These are phyloP conservation scores for Vachellia collinsii DNA, from an alignment of 306 rosid species.

Conservation along the genomic window DNA sequence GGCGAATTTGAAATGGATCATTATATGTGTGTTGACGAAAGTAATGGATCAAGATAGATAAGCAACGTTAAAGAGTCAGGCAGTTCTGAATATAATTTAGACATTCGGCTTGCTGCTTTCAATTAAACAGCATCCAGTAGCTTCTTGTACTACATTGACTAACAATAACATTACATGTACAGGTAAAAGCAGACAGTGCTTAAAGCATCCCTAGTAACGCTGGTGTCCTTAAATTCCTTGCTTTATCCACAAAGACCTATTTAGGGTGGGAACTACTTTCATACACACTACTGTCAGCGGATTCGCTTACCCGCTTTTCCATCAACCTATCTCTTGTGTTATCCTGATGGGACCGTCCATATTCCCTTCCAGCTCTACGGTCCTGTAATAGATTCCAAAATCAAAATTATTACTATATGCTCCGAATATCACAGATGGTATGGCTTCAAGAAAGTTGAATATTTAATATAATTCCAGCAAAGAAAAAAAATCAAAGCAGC, in stretches of 20 bases:
- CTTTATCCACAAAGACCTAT: constrained; percentile 46
- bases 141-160: background rate
- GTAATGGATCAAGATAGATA: background rate
- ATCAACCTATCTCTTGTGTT: background rate
- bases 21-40: background rate
- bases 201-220: constrained; percentile 24
- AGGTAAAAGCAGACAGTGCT: constrained; percentile 26
- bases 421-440: background rate
- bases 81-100: background rate
- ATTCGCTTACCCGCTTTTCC: background rate
- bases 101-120: background rate
- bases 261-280: constrained; percentile 57
- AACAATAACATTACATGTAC: constrained; percentile 35
- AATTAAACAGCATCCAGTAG: background rate
- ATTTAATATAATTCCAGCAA: background rate
- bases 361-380: constrained; percentile 26
- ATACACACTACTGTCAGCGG: constrained; percentile 5
- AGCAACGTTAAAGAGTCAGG: background rate
- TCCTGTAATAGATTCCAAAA: constrained; percentile 12
- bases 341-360: background rate
- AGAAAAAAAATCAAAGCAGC: background rate
- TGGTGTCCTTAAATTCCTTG: constrained; percentile 44
- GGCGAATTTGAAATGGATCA: background rate
- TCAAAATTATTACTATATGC: background rate
- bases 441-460: background rate